phyloP scores from a whole-genome alignment of 352 stramenopile genomes.

The Pythium chondricola region DNA sequence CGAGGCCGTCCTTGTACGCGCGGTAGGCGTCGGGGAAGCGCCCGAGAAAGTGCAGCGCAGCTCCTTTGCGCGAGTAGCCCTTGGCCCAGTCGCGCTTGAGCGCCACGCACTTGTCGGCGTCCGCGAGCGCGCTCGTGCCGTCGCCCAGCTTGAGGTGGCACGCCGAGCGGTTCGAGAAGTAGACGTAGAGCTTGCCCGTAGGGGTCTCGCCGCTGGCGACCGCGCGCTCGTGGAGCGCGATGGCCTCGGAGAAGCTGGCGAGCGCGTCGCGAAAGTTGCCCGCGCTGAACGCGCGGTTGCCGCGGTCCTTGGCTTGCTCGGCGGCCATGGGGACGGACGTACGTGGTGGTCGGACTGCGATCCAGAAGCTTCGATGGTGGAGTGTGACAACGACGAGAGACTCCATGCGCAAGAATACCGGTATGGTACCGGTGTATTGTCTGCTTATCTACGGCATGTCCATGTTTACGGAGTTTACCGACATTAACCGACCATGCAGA shows the following conservation, averaged over 20 bases:
- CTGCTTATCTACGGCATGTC: background rate
- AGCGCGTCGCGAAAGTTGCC: slow-evolving; percentile 66
- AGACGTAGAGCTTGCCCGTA: slow-evolving; percentile 35
- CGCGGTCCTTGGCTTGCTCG: slow-evolving; percentile 84
- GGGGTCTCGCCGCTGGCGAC: background rate
- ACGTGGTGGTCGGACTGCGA: no score
- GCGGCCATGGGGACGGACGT: slow-evolving; percentile 65
- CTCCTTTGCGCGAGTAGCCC: slow-evolving; percentile 82
- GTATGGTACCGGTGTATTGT: background rate
- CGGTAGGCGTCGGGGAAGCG: slow-evolving; percentile 66
- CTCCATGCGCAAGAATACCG: no score
- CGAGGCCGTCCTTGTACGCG: slow-evolving; percentile 76
- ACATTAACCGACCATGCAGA: no score
- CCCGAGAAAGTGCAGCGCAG: slow-evolving; percentile 57
- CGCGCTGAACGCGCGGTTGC: slow-evolving; percentile 72
- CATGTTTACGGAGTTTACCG: no score
- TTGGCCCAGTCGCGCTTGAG: slow-evolving; percentile 80
- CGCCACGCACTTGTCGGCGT: slow-evolving; percentile 76
- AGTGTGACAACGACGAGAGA: no score
- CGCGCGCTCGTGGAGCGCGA: slow-evolving; percentile 46
- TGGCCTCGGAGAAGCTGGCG: slow-evolving; percentile 69
- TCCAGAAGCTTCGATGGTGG: no score
- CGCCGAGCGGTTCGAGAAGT: slow-evolving; percentile 83
- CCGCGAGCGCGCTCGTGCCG: slow-evolving; percentile 49
- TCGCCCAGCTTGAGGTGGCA: slow-evolving; percentile 77